Conservation (phyloP, 1,284 basidiomycete genomes). For the Inonotus hispidus region DNA sequence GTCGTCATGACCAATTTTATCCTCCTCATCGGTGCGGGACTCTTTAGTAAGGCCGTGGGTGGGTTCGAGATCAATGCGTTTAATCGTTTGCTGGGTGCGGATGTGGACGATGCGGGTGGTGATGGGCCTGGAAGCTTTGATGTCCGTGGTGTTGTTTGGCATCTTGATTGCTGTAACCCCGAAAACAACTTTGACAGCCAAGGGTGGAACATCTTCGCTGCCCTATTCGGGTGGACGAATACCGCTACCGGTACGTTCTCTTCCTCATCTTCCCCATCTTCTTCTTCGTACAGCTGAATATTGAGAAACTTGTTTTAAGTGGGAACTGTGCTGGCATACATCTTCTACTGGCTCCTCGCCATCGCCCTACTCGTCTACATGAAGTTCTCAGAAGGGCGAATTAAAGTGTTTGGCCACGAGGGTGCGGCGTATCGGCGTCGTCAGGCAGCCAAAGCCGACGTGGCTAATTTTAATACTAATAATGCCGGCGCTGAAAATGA, state of each 20-base stretch:
- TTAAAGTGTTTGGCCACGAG: slow-evolving; percentile 23
- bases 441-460: slow-evolving; percentile 2
- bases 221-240: slow-evolving; percentile 75
- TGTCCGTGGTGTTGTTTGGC: slow-evolving; percentile 82
- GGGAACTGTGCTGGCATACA: slow-evolving; percentile 67
- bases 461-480: no score
- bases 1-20: slow-evolving; percentile 86
- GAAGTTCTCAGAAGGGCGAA: slow-evolving; percentile 58
- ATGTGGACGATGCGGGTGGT: slow-evolving; percentile 73
- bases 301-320: slow-evolving; percentile 38
- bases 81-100: slow-evolving; percentile 63
- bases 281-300: slow-evolving; percentile 3
- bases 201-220: slow-evolving; percentile 73
- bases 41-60: slow-evolving; percentile 72
- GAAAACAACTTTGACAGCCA: slow-evolving; percentile 47
- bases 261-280: background rate
- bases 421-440: slow-evolving; percentile 18
- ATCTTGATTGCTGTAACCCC: slow-evolving; percentile 79
- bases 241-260: slow-evolving; percentile 47
- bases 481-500: background rate
- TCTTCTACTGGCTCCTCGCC: slow-evolving; percentile 78
- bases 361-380: slow-evolving; percentile 58
- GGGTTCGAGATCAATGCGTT: slow-evolving; percentile 65
- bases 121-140: slow-evolving; percentile 79
- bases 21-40: slow-evolving; percentile 86